Base-by-base conservation (phyloP, 192 early-diverging fungal species). In the Allomyces macrogynus region DNA sequence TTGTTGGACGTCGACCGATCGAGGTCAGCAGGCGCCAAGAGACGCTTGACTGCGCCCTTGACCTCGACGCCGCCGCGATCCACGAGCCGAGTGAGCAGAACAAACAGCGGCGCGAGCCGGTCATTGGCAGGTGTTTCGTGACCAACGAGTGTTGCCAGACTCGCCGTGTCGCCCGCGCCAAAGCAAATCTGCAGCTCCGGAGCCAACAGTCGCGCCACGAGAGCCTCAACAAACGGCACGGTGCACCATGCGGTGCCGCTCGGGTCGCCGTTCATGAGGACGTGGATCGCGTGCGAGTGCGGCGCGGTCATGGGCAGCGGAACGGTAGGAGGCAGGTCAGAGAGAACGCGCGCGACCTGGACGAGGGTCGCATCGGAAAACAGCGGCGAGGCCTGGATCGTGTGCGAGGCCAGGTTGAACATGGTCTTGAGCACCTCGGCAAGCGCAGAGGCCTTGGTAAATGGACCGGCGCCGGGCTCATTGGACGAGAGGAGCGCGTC, bases 211-310 rank as follows among this genome's bases (percentile, higher is more conserved):
- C 25, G 65, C 65, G 24, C 8, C 32, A 40, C 32, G 32, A 40
- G 32, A 40, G 32, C 32, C 7, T 40, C 32, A 8, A 7, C 32
- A 71, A 70, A 43, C 5, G 69, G 68, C n/a, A 40, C 32, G 32
- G 32, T 40, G 32, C 32, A 40, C 32, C 32, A 40, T 40, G 32
- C 32, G 32, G 32, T 7, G 7, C 32, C 7, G 32, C 7, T 40
- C 32, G 32, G 32, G 32, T 40, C 32, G 7, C 32, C 32, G 32
- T 84, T 78, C 66, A 92, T 70, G 5, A 92, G 70, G 0, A 80
- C 80, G 68, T 92, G 86, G n/a, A 92, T 81, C 0, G 83, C 84
- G 72, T 90, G 87, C 8, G 83, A 82, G 43, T 86, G 78, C 27
- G 89, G 89, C 18, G 89, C 77, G 23, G 77, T 64, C n/a, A 92